Evolutionary conservation across 805 yeast genomes (phyloP), one percentile per base, ranked within the genome.

Genomic region (Metschnikowia colocasiae): DNA sequence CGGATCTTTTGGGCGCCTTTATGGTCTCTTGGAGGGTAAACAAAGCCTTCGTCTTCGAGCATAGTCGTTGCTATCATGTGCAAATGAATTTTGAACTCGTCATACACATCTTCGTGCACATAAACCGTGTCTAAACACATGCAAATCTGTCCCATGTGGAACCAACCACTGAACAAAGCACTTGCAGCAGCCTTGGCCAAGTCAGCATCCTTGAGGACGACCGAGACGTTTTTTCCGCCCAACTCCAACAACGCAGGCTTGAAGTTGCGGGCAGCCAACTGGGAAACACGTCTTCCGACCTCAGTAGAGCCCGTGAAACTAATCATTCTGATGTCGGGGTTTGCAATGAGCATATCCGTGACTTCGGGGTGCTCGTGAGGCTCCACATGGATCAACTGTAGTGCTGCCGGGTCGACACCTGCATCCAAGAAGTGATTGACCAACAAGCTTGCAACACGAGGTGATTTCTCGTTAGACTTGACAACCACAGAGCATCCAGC

Each of bases 401-500:
- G 38, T 1, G 68, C 66, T 23, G 60, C 54, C 0, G 46, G 33
- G 2, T 77, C 77, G 2, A 74, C 61, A 4, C 77, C 78, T 2
- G 73, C 72, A 7, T 63, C 64, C 18, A 59, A 49, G 30, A 72
- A 66, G 18, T 64, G 60, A 38, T 67, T 57, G 4, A 62, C 69
- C 7, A 65, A 50, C 10, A 72, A 34, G 50, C 68, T 64, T 1
- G 73, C 55, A 4, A 64, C 38, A 20, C 45, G 38, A 0, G 79
- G 68, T 3, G 76, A 60, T 45, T 66, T 60, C 39, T 75, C 78
- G 13, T 73, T 60, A 1, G 76, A 60, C 48, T 74, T 74, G 31
- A 66, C 49, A 16, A 75, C 57, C 10, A 75, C 79, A 0, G 78
- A 73, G 50, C 79, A 74, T 1, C 79, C 79, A 10, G 79, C 79